phyloP scores from a whole-genome alignment of 2,329 filamentous ascomycete species.

The Xylariaceae sp. region DNA sequence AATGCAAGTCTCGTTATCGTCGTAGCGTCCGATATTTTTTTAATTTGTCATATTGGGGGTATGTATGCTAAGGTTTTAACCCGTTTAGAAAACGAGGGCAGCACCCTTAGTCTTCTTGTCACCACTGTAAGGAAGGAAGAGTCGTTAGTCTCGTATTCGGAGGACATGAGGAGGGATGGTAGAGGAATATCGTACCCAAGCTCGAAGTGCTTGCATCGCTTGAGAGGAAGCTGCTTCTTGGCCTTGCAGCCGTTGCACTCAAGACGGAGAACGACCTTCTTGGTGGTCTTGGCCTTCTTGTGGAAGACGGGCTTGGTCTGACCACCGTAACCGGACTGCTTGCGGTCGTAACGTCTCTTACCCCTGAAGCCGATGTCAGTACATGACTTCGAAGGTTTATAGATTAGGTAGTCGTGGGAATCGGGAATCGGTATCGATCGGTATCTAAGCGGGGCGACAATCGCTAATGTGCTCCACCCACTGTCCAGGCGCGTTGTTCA shows the following conservation, averaged over 20 bases:
- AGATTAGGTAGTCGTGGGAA: neutral
- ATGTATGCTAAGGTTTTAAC: constrained; percentile 3
- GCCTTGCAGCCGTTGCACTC: constrained; percentile 98
- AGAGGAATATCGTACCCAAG: constrained; percentile 64
- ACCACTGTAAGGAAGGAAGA: constrained; percentile 57
- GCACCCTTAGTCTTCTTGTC: constrained; percentile 99
- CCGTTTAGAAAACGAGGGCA: constrained; percentile 90
- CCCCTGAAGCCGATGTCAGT: constrained; percentile 11
- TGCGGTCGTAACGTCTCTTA: constrained; percentile 21
- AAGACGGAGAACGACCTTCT: constrained; percentile 98
- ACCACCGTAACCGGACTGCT: constrained; percentile 59
- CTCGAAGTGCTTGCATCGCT: constrained; percentile 99
- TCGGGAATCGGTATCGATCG: neutral
- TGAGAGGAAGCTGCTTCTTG: constrained; percentile 95
- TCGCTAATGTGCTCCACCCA: neutral
- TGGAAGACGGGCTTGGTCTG: constrained; percentile 87
- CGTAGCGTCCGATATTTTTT: constrained; percentile 22
- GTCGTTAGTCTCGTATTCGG: constrained; percentile 2
- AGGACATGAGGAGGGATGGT: neutral
- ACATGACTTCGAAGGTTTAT: neutral
- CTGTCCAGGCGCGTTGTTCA: neutral
- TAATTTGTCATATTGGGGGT: constrained; percentile 7
- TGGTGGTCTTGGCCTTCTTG: constrained; percentile 78
- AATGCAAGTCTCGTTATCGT: constrained; percentile 24
- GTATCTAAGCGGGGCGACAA: neutral